Percentiles rank a stretch among this genome's conserved stretches.
Conservation (phyloP, 495 filamentous ascomycete genomes). For the Oidiodendron maius region DNA sequence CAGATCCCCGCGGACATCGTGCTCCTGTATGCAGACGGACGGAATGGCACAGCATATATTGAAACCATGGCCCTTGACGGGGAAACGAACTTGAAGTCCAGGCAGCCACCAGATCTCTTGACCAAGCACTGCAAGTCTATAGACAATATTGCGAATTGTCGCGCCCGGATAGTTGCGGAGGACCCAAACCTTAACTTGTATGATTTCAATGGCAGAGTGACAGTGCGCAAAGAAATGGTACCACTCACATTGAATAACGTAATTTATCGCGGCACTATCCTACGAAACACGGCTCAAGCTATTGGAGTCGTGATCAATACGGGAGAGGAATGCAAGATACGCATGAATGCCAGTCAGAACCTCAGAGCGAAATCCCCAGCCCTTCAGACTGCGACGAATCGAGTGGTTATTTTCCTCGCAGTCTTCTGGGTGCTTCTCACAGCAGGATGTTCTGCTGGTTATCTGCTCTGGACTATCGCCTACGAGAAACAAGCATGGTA, state of each 20-base stretch:
- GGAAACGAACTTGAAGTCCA: conserved; percentile 89
- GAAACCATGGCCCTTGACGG: conserved; percentile 96
- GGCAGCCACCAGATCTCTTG: conserved; percentile 62
- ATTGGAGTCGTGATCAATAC: conserved; percentile 86
- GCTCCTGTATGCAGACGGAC: conserved; percentile 66
- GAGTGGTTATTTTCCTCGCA: conserved; percentile 77
- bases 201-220: conserved; percentile 80
- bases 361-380: conserved; percentile 81
- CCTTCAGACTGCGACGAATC: conserved; percentile 76
- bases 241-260: conserved; percentile 81
- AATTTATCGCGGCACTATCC: conserved; percentile 78
- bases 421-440: conserved; percentile 70
- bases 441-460: conserved; percentile 78
- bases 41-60: conserved; percentile 74
- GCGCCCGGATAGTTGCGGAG: conserved; percentile 65
- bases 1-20: conserved; percentile 78
- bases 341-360: conserved; percentile 95
- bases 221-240: conserved; percentile 58
- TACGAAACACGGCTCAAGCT: conserved; percentile 74
- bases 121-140: conserved; percentile 58
- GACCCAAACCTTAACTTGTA: conserved; percentile 92
- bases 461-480: conserved; percentile 63
- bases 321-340: conserved; percentile 95
- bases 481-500: conserved; percentile 72
- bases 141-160: conserved; percentile 43